Conservation (phyloP, 495 filamentous ascomycete genomes). For the Penicillium pulvis region DNA sequence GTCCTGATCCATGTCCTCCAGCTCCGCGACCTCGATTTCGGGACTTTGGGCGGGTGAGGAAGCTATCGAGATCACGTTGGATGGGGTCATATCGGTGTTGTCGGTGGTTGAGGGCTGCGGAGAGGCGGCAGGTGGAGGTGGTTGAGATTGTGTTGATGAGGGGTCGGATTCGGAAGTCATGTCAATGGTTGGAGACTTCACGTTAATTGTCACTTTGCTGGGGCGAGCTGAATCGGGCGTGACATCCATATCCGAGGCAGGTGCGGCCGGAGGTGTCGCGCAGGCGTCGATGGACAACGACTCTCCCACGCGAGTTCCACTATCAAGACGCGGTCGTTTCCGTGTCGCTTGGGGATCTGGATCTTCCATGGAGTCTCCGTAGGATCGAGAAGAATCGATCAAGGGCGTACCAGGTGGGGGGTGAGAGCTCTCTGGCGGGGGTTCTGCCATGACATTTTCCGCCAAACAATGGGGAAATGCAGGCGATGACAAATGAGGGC, state of each 20-base stretch:
- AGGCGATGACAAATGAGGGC: background rate
- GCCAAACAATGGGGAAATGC: constrained; percentile 13
- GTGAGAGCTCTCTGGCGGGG: constrained; percentile 53
- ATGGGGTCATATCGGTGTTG: constrained; percentile 22
- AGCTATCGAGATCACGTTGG: constrained; percentile 46
- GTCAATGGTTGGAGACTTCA: constrained; percentile 40
- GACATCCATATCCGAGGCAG: constrained; percentile 35
- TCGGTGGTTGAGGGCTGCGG: constrained; percentile 17
- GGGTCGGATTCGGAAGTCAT: constrained; percentile 22
- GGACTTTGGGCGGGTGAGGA: constrained; percentile 55
- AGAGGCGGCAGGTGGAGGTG: background rate
- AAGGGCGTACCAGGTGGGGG: constrained; percentile 44
- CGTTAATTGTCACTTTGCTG: constrained; percentile 61
- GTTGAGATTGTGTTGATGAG: constrained; percentile 9
- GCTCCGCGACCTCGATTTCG: constrained; percentile 56
- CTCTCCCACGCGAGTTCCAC: constrained; percentile 49
- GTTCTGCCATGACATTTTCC: constrained; percentile 53
- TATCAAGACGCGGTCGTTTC: constrained; percentile 66
- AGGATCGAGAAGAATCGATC: constrained; percentile 34
- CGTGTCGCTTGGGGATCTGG: constrained; percentile 53
- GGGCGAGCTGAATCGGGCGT: constrained; percentile 38
- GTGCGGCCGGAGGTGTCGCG: constrained; percentile 29
- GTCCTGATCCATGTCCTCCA: constrained; percentile 57
- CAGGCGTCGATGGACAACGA: constrained; percentile 44
- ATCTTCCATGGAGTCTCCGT: constrained; percentile 58